Base-by-base conservation (phyloP, 2,329 filamentous ascomycete genomes). In the Alternaria brassicicola region DNA sequence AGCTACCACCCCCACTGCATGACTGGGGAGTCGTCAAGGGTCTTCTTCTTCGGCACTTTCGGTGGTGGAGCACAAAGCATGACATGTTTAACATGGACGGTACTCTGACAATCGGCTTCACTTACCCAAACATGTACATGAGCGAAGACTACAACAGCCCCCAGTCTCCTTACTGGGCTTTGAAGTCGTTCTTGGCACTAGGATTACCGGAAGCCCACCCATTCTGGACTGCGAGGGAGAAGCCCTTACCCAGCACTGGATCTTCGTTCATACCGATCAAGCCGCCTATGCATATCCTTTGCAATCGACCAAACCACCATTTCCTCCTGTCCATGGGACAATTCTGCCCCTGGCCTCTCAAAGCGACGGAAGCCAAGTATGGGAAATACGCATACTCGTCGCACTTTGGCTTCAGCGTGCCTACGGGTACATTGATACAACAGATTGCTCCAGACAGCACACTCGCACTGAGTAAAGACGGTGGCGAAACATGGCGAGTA, bases 111-210 rank as follows among this genome's bases (percentile, higher is more conserved):
- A 83, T 85, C 33, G 83, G 78, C 10, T 81, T 77, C 49, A 65
- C 74, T 1, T 80, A 78, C 35, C 77, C 78, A 9, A 85, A 85
- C 61, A 84, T 84, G 80, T 85, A 81, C 63, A 79, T 86, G 78
- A 75, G 76, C 33, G 84, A 86, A 65, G 81, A 85, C 61, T 86
- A 86, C 68, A 86, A 86, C 64, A 86, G 84, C 2, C 83, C 84
- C 0, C 84, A 86, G 58, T 85, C 83, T 0, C 76, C 79, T 0
- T 86, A 85, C 63, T 86, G 84, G 84, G 80, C 78, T 7, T 69
- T 85, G 21, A 86, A 86, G 55, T 79, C 80, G 0, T 78, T 86
- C 3, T 70, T 84, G 1, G 78, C 76, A 0, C 67, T 84, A 0
- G 75, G 72, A 0, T 55, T 85, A 0, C 59, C 72, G 0, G 59